Conservation (phyloP, 257 asterid genomes). For the Nyctanthes arbortristis region DNA sequence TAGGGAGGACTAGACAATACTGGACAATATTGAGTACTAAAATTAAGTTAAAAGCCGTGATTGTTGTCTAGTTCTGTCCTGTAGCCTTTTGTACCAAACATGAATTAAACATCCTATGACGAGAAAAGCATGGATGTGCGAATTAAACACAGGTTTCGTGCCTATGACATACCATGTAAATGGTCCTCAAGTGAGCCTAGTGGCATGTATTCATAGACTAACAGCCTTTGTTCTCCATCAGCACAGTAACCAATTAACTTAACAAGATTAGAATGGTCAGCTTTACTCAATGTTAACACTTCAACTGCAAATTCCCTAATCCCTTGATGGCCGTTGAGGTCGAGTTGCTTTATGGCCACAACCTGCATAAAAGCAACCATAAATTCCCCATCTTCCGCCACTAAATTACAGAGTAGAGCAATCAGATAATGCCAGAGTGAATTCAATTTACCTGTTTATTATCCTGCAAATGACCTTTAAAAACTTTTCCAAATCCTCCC, state of each 20-base stretch:
- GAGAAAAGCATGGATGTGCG: background rate
- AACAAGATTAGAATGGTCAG: slow-evolving; percentile 74
- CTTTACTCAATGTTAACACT: slow-evolving; percentile 60
- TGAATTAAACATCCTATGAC: background rate
- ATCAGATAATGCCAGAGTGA: background rate
- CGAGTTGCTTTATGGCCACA: slow-evolving; percentile 81
- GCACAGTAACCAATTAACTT: slow-evolving; percentile 73
- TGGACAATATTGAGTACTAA: background rate
- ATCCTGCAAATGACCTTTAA: slow-evolving; percentile 50
- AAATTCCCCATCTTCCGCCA: slow-evolving; percentile 2
- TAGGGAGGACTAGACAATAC: background rate
- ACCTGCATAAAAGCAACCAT: slow-evolving; percentile 36
- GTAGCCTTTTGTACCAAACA: background rate
- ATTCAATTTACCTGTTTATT: slow-evolving; percentile 52
- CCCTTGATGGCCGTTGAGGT: slow-evolving; percentile 77
- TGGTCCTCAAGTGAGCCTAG: slow-evolving; percentile 85
- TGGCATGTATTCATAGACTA: slow-evolving; percentile 84
- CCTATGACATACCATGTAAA: slow-evolving; percentile 50
- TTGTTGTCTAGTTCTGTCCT: background rate
- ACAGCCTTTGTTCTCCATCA: slow-evolving; percentile 68
- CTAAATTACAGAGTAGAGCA: background rate
- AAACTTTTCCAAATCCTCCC: slow-evolving; percentile 80
- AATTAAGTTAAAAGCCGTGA: background rate
- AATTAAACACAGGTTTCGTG: background rate
- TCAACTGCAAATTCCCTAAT: slow-evolving; percentile 69